Evolutionary conservation across 2,329 filamentous ascomycete species (phyloP), one percentile per base, ranked within the genome.

Genomic region (Colletotrichum gloeosporioides): DNA sequence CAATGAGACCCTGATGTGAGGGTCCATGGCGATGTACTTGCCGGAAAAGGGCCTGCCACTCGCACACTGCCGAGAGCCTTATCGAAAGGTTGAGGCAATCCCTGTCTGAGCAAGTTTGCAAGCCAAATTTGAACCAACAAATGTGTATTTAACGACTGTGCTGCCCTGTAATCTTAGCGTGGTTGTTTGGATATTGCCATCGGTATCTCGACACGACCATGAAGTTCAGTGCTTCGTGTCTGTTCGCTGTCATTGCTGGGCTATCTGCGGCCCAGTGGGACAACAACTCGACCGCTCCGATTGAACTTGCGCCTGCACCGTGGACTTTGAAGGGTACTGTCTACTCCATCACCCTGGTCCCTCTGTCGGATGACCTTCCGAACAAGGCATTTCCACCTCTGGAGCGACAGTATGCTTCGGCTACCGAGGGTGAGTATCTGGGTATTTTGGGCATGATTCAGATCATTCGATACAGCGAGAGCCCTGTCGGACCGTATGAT

Each of bases 401-500:
- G 25, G 64, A 69, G 57, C 71, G 59, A n/a, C 49, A 73, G 10
- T 31, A 63, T 16, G 29, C 71, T 15, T 69, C 65, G 13, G 71
- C 64, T 9, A 22, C 22, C 2, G 82, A 83, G 3, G 86, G 85
- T 16, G 79, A 81, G 55, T 83, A 86, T 13, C 78, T 84, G 18
- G 88, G 88, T 25, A 88, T 88, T 0, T 73, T 89, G 8, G 83
- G 86, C 72, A 87, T 88, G 82, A 81, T 90, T 22, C 88, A 90
- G 81, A 80, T 91, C 68, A 83, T 91, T 29, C 85, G 88, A 12
- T 91, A 91, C 78, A 83, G 80, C 1, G 85, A 89, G 25, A 88
- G 85, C 7, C 89, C 89, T 0, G 88, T 89, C 4, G 89, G 89
- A 0, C 84, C 88, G 0, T 91, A 91, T 73, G 89, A 91, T 77